Percentiles rank a stretch among this genome's conserved stretches.
Conservation (phyloP, 2,329 filamentous ascomycete genomes). For the Sclerotinia borealis region DNA sequence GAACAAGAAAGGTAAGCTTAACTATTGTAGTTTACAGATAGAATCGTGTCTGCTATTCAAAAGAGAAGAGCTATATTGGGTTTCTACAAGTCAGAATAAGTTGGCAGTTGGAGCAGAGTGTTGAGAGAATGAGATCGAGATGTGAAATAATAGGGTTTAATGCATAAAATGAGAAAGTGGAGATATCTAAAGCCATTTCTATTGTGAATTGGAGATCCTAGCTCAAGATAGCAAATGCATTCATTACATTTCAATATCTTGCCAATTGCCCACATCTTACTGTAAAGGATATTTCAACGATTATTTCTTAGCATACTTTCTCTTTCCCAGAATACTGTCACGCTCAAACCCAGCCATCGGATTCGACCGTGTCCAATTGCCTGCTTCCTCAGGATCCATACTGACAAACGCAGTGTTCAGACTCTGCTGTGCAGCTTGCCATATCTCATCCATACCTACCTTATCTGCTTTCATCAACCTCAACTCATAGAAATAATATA, state of each 20-base stretch:
- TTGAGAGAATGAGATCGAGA: too few species aligned
- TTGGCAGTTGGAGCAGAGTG: too few species aligned
- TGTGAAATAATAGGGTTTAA: background rate
- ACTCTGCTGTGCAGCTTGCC: constrained; percentile 8
- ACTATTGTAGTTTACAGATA: too few species aligned
- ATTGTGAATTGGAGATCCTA: background rate
- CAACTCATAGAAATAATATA: constrained; percentile 14
- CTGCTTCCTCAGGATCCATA: constrained; percentile 10
- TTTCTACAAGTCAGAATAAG: too few species aligned
- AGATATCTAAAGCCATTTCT: background rate
- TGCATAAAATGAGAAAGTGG: background rate
- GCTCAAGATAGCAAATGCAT: background rate
- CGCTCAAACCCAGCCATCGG: background rate
- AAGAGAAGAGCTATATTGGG: too few species aligned
- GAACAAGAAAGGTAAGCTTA: too few species aligned
- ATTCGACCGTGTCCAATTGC: too few species aligned
- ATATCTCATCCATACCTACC: constrained; percentile 14
- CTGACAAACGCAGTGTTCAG: constrained; percentile 8
- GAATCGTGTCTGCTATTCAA: too few species aligned
- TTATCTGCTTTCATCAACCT: constrained; percentile 4
- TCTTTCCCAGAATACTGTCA: background rate
- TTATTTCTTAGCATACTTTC: background rate
- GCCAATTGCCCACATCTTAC: background rate
- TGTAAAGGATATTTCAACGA: background rate
- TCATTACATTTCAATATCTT: background rate